phyloP scores from a whole-genome alignment of 129 eudicot species.

The Lactuca sativa region DNA sequence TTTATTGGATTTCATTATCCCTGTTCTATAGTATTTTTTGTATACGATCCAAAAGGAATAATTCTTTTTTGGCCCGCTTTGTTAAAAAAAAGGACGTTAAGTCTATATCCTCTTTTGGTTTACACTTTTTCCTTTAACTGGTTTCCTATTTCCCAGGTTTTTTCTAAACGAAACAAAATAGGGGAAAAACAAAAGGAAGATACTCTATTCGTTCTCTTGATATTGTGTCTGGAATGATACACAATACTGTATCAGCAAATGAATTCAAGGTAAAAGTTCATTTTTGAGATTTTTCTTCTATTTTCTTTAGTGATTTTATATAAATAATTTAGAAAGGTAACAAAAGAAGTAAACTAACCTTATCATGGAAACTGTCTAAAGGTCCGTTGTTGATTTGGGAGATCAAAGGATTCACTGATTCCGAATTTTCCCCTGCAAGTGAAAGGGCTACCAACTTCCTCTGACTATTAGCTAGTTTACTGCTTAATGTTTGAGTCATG shows the following conservation, averaged over 20 bases:
- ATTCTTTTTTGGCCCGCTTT: no score
- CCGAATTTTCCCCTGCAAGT: constrained; percentile 64
- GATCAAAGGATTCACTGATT: constrained; percentile 46
- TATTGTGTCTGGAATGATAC: constrained; percentile 82
- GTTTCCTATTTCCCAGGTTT: constrained; percentile 42
- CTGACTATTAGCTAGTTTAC: constrained; percentile 77
- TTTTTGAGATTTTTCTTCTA: neutral
- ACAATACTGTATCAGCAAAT: constrained; percentile 57
- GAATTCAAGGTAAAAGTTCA: constrained; percentile 62
- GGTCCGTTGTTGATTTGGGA: constrained; percentile 74
- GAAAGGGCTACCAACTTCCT: constrained; percentile 73
- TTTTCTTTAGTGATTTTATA: neutral
- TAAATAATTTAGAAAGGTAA: no score
- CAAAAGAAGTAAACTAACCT: constrained; percentile 40
- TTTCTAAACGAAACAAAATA: constrained; percentile 60
- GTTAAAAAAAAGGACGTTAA: no score
- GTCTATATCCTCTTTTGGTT: no score
- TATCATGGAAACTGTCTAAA: constrained; percentile 60
- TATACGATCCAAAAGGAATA: no score
- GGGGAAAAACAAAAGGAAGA: constrained; percentile 55
- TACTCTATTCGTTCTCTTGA: constrained; percentile 64
- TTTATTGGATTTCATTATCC: no score
- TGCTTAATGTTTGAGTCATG: constrained; percentile 60
- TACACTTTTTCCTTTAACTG: constrained; percentile 21
- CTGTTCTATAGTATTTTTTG: no score